phyloP scores from a whole-genome alignment of 129 eudicot species.

The Smallanthus sonchifolius region DNA sequence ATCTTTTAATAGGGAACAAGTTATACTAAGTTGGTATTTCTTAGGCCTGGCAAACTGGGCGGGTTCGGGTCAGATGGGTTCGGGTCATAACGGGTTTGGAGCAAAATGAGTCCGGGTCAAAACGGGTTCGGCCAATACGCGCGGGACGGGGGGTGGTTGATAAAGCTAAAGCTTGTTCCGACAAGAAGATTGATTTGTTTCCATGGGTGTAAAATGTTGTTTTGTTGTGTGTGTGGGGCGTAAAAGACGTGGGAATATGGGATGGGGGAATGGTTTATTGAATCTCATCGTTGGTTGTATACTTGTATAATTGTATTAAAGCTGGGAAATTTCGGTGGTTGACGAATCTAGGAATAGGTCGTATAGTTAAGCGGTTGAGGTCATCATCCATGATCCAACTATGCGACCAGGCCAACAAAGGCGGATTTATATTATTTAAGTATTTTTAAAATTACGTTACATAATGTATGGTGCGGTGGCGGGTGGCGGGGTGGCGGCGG shows the following conservation, averaged over 20 bases:
- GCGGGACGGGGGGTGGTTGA: neutral
- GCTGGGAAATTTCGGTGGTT: constrained; percentile 7
- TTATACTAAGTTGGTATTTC: neutral
- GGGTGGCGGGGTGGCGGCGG: too few relatives aligned
- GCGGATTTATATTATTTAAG: too few relatives aligned
- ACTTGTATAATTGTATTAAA: neutral
- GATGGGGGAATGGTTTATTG: constrained; percentile 28
- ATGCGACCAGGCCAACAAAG: constrained; percentile 18
- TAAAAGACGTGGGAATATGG: constrained; percentile 40
- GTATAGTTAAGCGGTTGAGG: neutral
- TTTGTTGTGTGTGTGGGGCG: constrained; percentile 25
- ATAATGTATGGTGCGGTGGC: too few relatives aligned
- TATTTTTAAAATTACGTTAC: too few relatives aligned
- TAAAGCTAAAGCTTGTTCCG: constrained; percentile 5
- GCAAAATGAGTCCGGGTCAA: too few relatives aligned
- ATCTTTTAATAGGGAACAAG: constrained; percentile 3
- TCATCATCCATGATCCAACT: neutral
- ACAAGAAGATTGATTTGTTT: neutral
- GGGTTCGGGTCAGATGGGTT: too few relatives aligned
- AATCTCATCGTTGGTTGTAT: neutral
- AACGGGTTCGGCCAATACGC: too few relatives aligned
- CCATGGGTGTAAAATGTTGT: neutral
- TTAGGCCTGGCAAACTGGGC: too few relatives aligned
- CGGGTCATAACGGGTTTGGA: too few relatives aligned
- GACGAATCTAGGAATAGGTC: neutral